Evolutionary conservation across 257 asterid genomes (phyloP), one percentile per base, ranked within the genome.

Genomic region (Nicotiana attenuata): DNA sequence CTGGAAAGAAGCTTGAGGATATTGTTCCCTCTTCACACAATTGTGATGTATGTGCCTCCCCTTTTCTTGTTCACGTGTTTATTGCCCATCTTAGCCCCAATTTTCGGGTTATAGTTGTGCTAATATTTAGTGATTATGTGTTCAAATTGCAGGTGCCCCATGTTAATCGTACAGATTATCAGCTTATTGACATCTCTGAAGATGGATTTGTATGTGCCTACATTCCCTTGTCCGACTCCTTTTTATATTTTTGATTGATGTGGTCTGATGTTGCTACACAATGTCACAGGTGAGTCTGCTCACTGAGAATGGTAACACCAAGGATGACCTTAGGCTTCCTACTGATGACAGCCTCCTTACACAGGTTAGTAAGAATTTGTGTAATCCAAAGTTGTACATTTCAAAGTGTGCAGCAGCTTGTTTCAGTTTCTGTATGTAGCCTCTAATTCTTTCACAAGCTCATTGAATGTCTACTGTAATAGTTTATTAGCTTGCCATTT

Each of bases 1-100:
- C 90, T 64, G 88, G 88, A 17, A 94, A 94, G 93, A 94, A 94
- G 89, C 97, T 94, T 10, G 98, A 94, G 82, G 98, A 94, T 89
- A 94, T 94, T 78, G 98, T 94, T n/a, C 98, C 98, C 28, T 94
- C 98, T 28, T 94, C 97, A 85, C 98, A 94, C 87, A 92, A 94
- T 76, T 93, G 97, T 87, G 97, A 94, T 82, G 97, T 94, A 86
- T 14, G 88, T 19, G n/a, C 52, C 52, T 35, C 3, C 22, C 57
- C 19, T 24, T 20, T 9, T 59, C 59, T 52, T 78, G 31, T 53
- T 50, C 24, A 31, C 15, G 8, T 73, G 61, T 47, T 24, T 3
- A 14, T 50, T 47, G 7, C 20, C 61, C 20, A 31, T 22, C 38
- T 24, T 41, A 15, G 2, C 79, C 41, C 15, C 38, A 11, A 22